phyloP scores from a whole-genome alignment of 1,284 basidiomycete species.

The Leccinum fuscescens region DNA sequence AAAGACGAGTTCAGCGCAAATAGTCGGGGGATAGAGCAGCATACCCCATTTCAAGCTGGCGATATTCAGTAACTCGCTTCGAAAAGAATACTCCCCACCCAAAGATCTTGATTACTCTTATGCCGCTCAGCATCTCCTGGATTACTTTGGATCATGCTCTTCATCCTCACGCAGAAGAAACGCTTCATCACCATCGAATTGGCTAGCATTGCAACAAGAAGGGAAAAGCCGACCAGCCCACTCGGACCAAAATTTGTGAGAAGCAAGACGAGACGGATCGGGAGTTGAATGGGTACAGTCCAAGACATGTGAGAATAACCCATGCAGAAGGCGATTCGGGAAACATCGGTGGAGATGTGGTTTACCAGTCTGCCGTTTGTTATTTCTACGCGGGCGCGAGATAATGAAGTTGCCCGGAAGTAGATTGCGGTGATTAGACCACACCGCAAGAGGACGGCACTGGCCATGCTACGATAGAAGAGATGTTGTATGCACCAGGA shows the following conservation, averaged over 20 bases:
- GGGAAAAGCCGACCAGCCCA: too few species aligned
- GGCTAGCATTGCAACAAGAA: conserved; percentile 36
- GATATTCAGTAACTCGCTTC: too few species aligned
- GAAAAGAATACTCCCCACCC: too few species aligned
- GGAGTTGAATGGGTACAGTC: not conserved
- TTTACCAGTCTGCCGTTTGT: not conserved
- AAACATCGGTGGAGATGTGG: not conserved
- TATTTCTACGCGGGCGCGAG: not conserved
- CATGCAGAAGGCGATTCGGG: not conserved
- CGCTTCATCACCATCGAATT: conserved; percentile 60
- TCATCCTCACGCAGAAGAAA: conserved; percentile 69
- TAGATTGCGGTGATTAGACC: not conserved
- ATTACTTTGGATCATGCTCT: conserved; percentile 83
- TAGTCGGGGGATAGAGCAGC: too few species aligned
- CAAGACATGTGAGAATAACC: not conserved
- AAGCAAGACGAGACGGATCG: too few species aligned
- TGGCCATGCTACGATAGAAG: not conserved
- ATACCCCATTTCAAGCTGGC: too few species aligned
- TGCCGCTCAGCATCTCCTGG: conserved; percentile 81
- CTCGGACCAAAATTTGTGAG: too few species aligned
- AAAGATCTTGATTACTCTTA: conserved; percentile 71
- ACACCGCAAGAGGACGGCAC: not conserved
- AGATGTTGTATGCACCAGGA: too few species aligned
- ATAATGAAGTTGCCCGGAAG: not conserved
- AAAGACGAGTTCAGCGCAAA: too few species aligned